Conservation (phyloP, 176 grass and related monocot genomes). For the Bromus sterilis region DNA sequence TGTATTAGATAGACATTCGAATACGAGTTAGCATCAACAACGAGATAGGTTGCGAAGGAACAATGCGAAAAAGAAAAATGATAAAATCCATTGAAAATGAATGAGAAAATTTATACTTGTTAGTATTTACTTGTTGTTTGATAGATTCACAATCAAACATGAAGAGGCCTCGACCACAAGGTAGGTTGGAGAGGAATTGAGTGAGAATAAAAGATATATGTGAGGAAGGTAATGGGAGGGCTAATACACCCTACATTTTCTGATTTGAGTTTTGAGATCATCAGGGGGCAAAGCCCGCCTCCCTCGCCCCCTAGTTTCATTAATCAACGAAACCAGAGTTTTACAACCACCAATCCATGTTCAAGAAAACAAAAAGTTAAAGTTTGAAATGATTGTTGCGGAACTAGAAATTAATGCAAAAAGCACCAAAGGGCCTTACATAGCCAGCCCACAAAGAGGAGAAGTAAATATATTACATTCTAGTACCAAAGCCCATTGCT, state of each 20-base stretch:
- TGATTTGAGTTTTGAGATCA: no score
- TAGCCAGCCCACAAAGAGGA: no score
- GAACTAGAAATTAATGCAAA: no score
- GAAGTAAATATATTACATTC: no score
- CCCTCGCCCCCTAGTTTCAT: no score
- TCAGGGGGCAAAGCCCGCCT: no score
- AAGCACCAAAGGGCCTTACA: no score
- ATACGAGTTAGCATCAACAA: not conserved
- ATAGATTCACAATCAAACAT: not conserved
- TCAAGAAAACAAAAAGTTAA: no score
- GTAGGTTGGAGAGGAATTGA: not conserved
- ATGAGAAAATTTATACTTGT: not conserved
- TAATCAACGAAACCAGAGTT: no score
- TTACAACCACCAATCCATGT: no score
- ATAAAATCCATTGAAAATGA: not conserved
- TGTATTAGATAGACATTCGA: not conserved
- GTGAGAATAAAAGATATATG: not conserved
- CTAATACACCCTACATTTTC: not conserved
- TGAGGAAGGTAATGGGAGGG: not conserved
- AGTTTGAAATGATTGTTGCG: no score
- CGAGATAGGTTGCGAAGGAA: not conserved
- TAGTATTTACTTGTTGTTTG: not conserved
- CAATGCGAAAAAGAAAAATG: not conserved
- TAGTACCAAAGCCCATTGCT: no score
- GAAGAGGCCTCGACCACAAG: not conserved